phyloP scores from a whole-genome alignment of 768 basidiomycete genomes.

The Rossbeevera mucosa region DNA sequence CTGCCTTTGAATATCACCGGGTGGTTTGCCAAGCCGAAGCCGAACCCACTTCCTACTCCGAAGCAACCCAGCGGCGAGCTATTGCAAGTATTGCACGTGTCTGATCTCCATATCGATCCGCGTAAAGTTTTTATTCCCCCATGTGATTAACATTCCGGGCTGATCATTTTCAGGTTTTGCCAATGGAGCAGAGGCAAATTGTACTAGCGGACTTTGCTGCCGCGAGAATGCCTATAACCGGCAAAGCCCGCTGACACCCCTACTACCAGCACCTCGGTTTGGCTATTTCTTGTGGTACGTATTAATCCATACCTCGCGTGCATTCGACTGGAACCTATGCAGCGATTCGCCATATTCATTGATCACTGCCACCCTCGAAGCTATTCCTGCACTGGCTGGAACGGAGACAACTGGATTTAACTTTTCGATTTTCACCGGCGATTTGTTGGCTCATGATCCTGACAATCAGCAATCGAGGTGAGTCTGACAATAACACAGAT shows the following conservation, averaged over 20 bases:
- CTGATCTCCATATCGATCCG: constrained; percentile 74
- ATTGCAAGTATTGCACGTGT: constrained; percentile 71
- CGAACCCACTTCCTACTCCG: constrained; percentile 54
- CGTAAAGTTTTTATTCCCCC: constrained; percentile 34
- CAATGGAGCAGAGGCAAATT: constrained; percentile 69
- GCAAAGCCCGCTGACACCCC: constrained; percentile 44
- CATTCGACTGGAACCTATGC: neutral
- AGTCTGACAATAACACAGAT: constrained; percentile 8
- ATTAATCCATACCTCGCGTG: neutral
- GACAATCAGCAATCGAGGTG: constrained; percentile 60
- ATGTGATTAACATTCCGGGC: neutral
- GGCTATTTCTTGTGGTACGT: constrained; percentile 58
- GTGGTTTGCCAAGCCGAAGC: constrained; percentile 79
- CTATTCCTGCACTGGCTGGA: constrained; percentile 62
- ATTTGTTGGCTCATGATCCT: constrained; percentile 68
- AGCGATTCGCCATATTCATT: constrained; percentile 66
- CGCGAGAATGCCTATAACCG: constrained; percentile 49
- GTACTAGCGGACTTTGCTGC: constrained; percentile 64
- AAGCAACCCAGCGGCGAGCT: constrained; percentile 59
- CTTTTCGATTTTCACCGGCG: constrained; percentile 68
- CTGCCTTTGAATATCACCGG: constrained; percentile 56
- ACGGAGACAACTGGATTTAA: constrained; percentile 59
- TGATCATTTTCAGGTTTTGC: constrained; percentile 47
- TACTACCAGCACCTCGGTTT: constrained; percentile 63
- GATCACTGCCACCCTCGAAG: constrained; percentile 53